Conservation (phyloP, 306 rosid species). For the Rubus idaeus region DNA sequence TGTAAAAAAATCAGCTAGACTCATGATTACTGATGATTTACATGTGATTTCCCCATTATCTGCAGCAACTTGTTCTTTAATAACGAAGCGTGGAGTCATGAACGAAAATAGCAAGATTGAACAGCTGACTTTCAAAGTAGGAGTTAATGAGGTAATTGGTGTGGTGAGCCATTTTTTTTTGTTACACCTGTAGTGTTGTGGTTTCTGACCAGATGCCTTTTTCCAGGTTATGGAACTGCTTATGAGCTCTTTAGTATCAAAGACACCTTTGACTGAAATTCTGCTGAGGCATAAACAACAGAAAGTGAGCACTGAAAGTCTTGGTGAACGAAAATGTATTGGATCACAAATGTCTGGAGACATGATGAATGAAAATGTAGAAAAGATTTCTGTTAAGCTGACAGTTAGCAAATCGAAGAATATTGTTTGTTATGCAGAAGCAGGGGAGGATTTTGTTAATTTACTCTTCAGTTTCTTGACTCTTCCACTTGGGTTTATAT, state of each 20-base stretch:
- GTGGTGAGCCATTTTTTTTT: neutral
- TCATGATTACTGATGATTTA: neutral
- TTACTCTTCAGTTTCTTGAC: conserved; percentile 16
- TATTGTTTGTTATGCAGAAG: conserved; percentile 22
- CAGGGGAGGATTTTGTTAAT: conserved; percentile 6
- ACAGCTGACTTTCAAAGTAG: neutral
- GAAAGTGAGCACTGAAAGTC: neutral
- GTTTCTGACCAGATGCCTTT: neutral
- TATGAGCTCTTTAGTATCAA: neutral
- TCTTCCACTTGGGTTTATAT: conserved; percentile 5
- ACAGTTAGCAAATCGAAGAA: conserved; percentile 16
- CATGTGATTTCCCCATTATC: neutral
- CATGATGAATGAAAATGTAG: neutral
- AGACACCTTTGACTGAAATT: neutral
- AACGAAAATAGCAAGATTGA: neutral
- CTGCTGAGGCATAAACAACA: neutral
- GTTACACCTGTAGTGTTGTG: neutral
- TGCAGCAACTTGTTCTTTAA: neutral
- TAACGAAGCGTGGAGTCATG: neutral
- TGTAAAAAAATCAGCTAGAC: neutral
- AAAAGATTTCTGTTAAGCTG: neutral
- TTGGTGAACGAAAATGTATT: neutral
- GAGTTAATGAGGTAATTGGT: neutral
- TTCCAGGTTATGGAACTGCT: neutral
- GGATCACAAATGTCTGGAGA: neutral